Base-by-base conservation (phyloP, 495 filamentous ascomycete species). In the Clavariopsis aquatica region DNA sequence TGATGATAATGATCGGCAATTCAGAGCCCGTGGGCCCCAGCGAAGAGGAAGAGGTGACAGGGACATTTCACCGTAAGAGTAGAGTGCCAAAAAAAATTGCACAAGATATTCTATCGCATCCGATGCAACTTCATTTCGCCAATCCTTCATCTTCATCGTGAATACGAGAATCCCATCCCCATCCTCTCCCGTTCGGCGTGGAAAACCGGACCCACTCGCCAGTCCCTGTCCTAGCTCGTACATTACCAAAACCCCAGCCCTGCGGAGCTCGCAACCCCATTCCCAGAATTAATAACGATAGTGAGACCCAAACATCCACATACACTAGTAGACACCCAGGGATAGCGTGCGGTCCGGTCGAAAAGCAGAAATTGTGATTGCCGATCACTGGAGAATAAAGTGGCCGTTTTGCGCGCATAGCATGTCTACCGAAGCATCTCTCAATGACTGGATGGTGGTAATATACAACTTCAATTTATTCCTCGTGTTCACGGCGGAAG, bases 401-500 rank as follows among this genome's bases (percentile, higher is more conserved):
- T n/a, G n/a, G n/a, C n/a, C n/a, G n/a, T n/a, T n/a, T n/a, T n/a
- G n/a, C n/a, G n/a, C n/a, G n/a, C n/a, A 36, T 36, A 36, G 31
- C 31, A 36, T 36, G 13, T 6, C 31, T 6, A 36, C 13, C 6
- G 31, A 6, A 13, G 13, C 31, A 36, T 6, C 31, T 13, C 6
- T 6, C 6, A 17, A 10, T 17, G n/a, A 43, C 15, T 3, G 38
- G 13, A 43, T 9, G 38, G 38, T 43, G 38, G 38, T 17, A 43
- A 43, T 43, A 43, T 43, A 43, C 13, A n/a, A 43, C 38, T 15
- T 9, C 52, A 63, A 55, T 63, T n/a, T 63, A 43, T 52, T 52
- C 60, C 60, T 63, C 60, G 60, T 63, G 60, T 63, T 63, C 60
- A 22, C 60, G 60, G 60, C 60, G 51, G 43, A 57, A 22, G 41